Percentiles rank a stretch among this genome's conserved stretches.
Evolutionary conservation across 1,284 basidiomycete genomes (phyloP).

Genomic region (Naganishia sp.): DNA sequence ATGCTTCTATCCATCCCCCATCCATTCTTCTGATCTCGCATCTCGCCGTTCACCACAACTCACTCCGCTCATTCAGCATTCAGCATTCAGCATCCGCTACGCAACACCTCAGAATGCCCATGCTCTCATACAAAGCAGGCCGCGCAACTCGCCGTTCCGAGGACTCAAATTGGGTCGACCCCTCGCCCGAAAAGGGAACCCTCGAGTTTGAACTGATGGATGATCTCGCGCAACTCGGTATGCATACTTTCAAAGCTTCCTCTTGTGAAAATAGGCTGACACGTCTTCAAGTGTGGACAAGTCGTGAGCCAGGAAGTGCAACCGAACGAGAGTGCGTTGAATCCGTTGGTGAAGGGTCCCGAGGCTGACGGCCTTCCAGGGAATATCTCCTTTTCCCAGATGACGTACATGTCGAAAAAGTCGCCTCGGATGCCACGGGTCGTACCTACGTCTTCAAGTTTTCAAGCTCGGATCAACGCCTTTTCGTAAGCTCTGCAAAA

Average conservation of each 20-base stretch:
- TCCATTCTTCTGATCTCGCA: too few relatives aligned
- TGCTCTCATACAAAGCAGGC: constrained; percentile 49
- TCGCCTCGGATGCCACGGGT: constrained; percentile 47
- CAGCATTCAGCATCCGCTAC: neutral
- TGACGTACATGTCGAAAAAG: constrained; percentile 51
- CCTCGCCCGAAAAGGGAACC: constrained; percentile 48
- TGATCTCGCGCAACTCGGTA: constrained; percentile 49
- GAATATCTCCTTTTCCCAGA: constrained; percentile 53
- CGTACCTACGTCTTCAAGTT: constrained; percentile 52
- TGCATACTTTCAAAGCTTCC: constrained; percentile 24
- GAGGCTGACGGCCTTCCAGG: constrained; percentile 34
- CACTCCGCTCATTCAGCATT: neutral
- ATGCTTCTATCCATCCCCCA: too few relatives aligned
- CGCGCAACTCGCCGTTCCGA: constrained; percentile 43
- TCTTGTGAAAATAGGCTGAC: neutral
- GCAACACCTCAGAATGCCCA: constrained; percentile 21
- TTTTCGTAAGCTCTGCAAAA: constrained; percentile 46
- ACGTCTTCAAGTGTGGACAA: constrained; percentile 44
- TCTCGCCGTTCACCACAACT: neutral
- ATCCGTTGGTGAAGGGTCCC: neutral
- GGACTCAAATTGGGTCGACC: constrained; percentile 50
- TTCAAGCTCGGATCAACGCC: constrained; percentile 47
- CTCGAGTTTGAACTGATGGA: constrained; percentile 47
- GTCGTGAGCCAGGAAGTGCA: constrained; percentile 37
- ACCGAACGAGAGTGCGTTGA: constrained; percentile 46